A percentile compares a stretch with the other conserved stretches of the same genome.
These are phyloP conservation scores for Glaciozyma martinii DNA, from an alignment of 768 basidiomycete species.

Conservation along the genomic window DNA sequence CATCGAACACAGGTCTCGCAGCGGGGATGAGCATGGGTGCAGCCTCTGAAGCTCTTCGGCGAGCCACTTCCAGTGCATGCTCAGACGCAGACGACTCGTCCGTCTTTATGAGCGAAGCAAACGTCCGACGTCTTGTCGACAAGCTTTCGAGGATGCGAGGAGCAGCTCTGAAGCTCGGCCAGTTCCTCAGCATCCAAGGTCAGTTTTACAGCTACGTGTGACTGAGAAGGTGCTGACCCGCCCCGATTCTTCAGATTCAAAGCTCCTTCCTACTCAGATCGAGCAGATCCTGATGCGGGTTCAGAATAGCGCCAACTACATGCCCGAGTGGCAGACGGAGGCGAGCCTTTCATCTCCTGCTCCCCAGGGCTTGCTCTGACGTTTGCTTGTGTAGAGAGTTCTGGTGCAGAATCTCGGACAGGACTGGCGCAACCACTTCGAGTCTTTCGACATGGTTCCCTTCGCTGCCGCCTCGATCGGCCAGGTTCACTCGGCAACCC, in stretches of 20 bases:
- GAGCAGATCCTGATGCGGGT: constrained; percentile 82
- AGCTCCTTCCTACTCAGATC: constrained; percentile 74
- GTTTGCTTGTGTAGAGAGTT: constrained; percentile 51
- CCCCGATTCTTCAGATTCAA: constrained; percentile 55
- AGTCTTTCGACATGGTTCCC: constrained; percentile 69
- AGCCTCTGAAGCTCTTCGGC: constrained; percentile 71
- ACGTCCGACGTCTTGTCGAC: constrained; percentile 76
- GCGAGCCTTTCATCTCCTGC: constrained; percentile 43
- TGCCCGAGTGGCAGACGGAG: constrained; percentile 99
- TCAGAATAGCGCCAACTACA: constrained; percentile 92
- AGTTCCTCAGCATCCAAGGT: constrained; percentile 96
- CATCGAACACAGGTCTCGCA: constrained; percentile 63
- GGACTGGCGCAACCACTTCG: constrained; percentile 63
- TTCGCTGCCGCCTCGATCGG: constrained; percentile 96
- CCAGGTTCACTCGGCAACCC: constrained; percentile 74
- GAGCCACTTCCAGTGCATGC: constrained; percentile 46
- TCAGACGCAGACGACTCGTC: constrained; percentile 42
- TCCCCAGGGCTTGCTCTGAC: neutral
- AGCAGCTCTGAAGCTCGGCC: constrained; percentile 90
- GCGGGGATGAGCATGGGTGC: constrained; percentile 83
- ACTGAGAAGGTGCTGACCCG: neutral
- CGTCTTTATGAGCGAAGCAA: constrained; percentile 81
- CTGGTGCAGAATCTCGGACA: constrained; percentile 63
- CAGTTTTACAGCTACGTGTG: constrained; percentile 5
- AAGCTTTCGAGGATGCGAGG: constrained; percentile 95